These are phyloP conservation scores for Allium sativum DNA, from an alignment of 106 monocot genomes.

Conservation along the genomic window DNA sequence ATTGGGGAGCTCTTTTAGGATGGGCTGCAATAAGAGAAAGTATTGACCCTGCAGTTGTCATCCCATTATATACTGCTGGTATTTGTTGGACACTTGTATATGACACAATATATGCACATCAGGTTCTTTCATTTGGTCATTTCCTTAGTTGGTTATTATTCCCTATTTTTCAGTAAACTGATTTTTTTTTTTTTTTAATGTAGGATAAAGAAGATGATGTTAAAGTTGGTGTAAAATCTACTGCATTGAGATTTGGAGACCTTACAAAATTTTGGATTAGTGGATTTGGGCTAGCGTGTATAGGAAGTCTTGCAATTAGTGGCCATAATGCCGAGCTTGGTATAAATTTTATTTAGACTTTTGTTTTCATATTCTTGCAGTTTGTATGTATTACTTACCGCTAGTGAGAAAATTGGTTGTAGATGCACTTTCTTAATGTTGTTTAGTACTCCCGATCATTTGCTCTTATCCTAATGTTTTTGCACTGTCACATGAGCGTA, in stretches of 20 bases:
- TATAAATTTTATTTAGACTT: slow-evolving; percentile 9
- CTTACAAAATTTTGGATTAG: slow-evolving; percentile 66
- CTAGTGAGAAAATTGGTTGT: too few relatives aligned
- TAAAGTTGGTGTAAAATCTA: slow-evolving; percentile 93
- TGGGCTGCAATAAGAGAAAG: slow-evolving; percentile 83
- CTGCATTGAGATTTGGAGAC: slow-evolving; percentile 84
- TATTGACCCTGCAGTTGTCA: slow-evolving; percentile 56
- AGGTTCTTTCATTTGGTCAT: slow-evolving; percentile 28
- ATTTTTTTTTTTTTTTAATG: not conserved
- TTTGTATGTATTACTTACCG: too few relatives aligned
- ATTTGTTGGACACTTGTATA: slow-evolving; percentile 96
- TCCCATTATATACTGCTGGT: slow-evolving; percentile 80
- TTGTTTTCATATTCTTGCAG: too few relatives aligned
- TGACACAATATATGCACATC: slow-evolving; percentile 99
- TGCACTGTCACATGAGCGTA: too few relatives aligned
- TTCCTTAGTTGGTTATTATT: not conserved
- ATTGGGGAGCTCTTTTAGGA: slow-evolving; percentile 97
- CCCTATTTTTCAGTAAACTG: not conserved
- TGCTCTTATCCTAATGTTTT: too few relatives aligned
- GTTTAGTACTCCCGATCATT: too few relatives aligned
- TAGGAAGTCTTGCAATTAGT: slow-evolving; percentile 51
- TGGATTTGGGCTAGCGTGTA: slow-evolving; percentile 70
- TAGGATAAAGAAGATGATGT: slow-evolving; percentile 97
- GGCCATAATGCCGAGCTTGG: slow-evolving; percentile 92
- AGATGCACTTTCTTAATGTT: too few relatives aligned